Evolutionary conservation across 2,329 filamentous ascomycete genomes (phyloP).

Genomic region (Phaeosphaeriaceae sp.): DNA sequence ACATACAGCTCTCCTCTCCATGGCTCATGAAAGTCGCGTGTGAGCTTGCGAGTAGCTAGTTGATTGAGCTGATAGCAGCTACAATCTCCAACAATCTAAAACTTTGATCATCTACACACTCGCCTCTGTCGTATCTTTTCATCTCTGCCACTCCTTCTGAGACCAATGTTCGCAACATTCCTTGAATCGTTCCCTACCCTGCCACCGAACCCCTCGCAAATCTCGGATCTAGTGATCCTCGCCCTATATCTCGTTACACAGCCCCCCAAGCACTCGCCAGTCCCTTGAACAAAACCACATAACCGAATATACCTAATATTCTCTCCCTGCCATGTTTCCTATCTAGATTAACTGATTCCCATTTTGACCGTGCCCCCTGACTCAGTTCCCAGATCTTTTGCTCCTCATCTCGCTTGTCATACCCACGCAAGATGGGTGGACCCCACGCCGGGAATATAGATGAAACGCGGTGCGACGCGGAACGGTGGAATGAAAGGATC

Average conservation of each 20-base stretch:
- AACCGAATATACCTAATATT: neutral
- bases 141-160: neutral
- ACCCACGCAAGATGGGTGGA: neutral
- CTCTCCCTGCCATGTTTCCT: neutral
- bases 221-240: slow-evolving; percentile 2
- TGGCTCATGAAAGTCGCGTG: neutral
- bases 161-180: neutral
- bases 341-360: neutral
- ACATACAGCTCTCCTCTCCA: neutral
- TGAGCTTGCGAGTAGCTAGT: slow-evolving; percentile 18
- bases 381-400: neutral
- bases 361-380: neutral
- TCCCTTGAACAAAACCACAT: neutral
- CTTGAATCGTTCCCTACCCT: neutral
- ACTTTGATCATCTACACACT: neutral
- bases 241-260: neutral
- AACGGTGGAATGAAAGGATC: neutral
- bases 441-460: neutral
- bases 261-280: neutral
- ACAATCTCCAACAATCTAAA: slow-evolving; percentile 13
- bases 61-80: slow-evolving; percentile 17
- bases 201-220: neutral
- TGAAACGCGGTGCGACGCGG: neutral
- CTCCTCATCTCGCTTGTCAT: neutral
- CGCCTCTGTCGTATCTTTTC: neutral